Evolutionary conservation across 2,329 filamentous ascomycete species (phyloP).

Genomic region (Coleophoma cylindrospora): DNA sequence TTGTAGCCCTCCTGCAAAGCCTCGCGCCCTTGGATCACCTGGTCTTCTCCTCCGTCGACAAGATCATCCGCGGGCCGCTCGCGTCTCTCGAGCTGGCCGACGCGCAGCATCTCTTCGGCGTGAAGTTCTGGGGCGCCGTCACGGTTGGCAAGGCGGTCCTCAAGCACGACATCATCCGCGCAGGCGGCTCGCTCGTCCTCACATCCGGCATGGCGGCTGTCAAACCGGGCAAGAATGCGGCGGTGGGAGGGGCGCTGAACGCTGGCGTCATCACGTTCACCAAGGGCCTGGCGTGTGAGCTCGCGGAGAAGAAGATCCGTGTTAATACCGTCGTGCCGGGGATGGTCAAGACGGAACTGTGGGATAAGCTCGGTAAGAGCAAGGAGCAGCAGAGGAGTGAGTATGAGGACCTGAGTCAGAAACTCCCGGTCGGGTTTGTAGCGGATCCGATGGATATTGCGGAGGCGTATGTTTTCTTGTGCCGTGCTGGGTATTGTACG

Average conservation of each 20-base stretch:
- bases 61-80: constrained; percentile 31
- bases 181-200: constrained; percentile 31
- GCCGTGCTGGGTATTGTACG: constrained; percentile 32
- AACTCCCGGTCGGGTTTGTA: constrained; percentile 21
- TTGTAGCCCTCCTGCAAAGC: constrained; percentile 24
- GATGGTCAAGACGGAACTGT: constrained; percentile 42
- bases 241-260: constrained; percentile 24
- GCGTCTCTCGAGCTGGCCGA: constrained; percentile 28
- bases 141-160: constrained; percentile 29
- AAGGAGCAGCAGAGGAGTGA: constrained; percentile 23
- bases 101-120: constrained; percentile 31
- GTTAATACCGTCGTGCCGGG: constrained; percentile 59
- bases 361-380: constrained; percentile 20
- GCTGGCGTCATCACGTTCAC: constrained; percentile 47
- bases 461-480: constrained; percentile 36
- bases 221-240: constrained; percentile 30
- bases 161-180: constrained; percentile 31
- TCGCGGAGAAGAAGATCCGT: constrained; percentile 47
- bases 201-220: constrained; percentile 31
- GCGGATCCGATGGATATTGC: constrained; percentile 33
- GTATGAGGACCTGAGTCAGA: constrained; percentile 8
- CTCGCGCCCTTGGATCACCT: constrained; percentile 30
- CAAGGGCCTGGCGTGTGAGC: constrained; percentile 52
- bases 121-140: constrained; percentile 35
- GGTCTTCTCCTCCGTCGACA: constrained; percentile 32